Conservation (phyloP, 2,329 filamentous ascomycete genomes). For the Neoascochyta sp. region DNA sequence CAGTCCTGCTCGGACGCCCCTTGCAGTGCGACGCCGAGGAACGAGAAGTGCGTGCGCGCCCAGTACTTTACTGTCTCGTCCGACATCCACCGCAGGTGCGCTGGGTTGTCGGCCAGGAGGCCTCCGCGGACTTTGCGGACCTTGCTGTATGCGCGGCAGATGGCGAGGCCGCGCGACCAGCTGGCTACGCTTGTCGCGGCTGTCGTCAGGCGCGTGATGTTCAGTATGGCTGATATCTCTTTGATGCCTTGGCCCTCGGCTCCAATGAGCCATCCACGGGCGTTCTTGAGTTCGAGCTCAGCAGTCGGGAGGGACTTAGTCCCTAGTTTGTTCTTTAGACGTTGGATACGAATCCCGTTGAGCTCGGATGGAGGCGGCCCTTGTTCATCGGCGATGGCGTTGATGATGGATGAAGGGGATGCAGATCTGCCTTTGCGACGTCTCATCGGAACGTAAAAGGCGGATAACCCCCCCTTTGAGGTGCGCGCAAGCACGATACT, state of each 20-base stretch:
- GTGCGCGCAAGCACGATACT: slow-evolving; percentile 62
- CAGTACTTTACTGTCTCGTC: slow-evolving; percentile 55
- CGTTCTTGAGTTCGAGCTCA: slow-evolving; percentile 56
- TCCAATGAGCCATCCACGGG: slow-evolving; percentile 57
- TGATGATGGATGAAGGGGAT: slow-evolving; percentile 4
- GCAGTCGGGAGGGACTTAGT: slow-evolving; percentile 68
- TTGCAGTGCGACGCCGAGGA: slow-evolving; percentile 54
- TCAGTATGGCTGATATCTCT: slow-evolving; percentile 66
- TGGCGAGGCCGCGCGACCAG: slow-evolving; percentile 54
- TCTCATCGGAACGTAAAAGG: slow-evolving; percentile 64
- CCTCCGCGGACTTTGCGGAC: slow-evolving; percentile 52
- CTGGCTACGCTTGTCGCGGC: slow-evolving; percentile 52
- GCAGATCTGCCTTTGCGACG: slow-evolving; percentile 25
- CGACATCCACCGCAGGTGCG: slow-evolving; percentile 59
- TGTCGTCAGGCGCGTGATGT: slow-evolving; percentile 61
- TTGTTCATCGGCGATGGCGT: slow-evolving; percentile 16
- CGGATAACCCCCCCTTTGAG: slow-evolving; percentile 50
- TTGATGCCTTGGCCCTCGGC: slow-evolving; percentile 62
- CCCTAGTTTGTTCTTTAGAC: slow-evolving; percentile 70
- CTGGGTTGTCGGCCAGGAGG: slow-evolving; percentile 50
- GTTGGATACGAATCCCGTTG: slow-evolving; percentile 66
- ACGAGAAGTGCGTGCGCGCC: slow-evolving; percentile 54
- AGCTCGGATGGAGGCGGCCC: slow-evolving; percentile 44
- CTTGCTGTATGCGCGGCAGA: slow-evolving; percentile 56
- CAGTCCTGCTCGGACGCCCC: slow-evolving; percentile 51